Conservation (phyloP, 306 rosid species). For the Cucurbita moschata region DNA sequence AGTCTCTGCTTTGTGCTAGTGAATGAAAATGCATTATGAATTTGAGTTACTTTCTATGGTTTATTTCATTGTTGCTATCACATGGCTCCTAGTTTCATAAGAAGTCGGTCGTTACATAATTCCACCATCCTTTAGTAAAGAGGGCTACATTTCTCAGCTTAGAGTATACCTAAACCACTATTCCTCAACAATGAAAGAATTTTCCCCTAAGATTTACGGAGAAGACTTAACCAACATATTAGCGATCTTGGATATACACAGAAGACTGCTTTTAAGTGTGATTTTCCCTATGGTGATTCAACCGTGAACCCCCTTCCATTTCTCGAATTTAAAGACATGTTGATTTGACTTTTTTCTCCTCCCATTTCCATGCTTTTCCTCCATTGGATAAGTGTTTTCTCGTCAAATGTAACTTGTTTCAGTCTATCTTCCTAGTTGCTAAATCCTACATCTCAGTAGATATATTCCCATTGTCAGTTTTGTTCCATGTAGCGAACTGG, state of each 20-base stretch:
- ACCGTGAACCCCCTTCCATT: background rate
- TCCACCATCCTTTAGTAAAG: background rate
- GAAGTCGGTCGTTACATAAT: background rate
- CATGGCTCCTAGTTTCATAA: background rate
- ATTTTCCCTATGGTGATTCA: background rate
- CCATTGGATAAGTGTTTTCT: background rate
- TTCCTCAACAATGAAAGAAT: background rate
- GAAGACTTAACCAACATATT: background rate
- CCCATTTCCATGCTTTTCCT: background rate
- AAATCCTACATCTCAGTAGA: background rate
- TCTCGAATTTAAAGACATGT: background rate
- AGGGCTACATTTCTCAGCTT: background rate
- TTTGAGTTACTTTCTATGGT: background rate
- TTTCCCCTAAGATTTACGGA: background rate
- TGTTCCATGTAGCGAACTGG: background rate
- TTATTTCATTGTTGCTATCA: background rate
- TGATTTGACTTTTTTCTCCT: background rate
- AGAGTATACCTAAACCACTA: background rate
- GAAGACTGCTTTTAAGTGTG: background rate
- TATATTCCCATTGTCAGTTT: background rate
- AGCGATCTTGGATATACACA: background rate
- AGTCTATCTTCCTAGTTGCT: background rate
- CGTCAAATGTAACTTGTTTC: background rate
- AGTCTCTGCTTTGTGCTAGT: background rate
- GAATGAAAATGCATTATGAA: background rate